Evolutionary conservation across 2,329 filamentous ascomycete species (phyloP), one percentile per base, ranked within the genome.

Genomic region (Apiospora marii): DNA sequence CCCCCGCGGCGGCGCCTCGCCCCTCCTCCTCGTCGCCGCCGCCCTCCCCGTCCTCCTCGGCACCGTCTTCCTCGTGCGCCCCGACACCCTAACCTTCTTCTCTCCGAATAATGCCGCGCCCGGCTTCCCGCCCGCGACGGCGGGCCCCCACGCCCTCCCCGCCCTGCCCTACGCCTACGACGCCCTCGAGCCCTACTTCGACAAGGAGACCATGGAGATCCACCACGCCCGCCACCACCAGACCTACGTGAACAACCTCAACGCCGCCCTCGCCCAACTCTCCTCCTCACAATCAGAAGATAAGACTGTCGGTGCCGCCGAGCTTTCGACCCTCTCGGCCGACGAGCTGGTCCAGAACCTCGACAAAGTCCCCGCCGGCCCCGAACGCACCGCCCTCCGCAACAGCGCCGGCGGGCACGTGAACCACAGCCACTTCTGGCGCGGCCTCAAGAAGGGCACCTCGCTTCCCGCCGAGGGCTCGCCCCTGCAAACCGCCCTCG

Each of bases 161-260:
- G 43, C 68, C 30, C 49, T 70, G 10, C 68, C 68, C 34, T 70
- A 58, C 34, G 34, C 68, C 68, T 70, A 70, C 68, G 48, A 70
- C 22, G 68, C 68, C 48, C 68, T 70, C 48, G 68, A 70, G 34
- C 68, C 68, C 19, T 27, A 70, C 68, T 58, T 70, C 34, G 68
- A 70, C 48, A 27, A 58, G 22, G 48, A 70, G 34, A 70, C 68
- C 10, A 70, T 70, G 68, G 30, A 43, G 48, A 58, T 70, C 48
- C 68, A 70, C 68, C 68, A 70, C 48, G 3, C 5, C 30, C 48
- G 49, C 19, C 68, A 70, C 68, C 68, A 70, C 68, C 68, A 58
- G 68, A 43, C 68, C 46, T 70, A 70, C 68, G 68, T 70, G 10
- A 27, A 44, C 68, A 58, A 58, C 30, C 48, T 70, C 22, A 70